These are phyloP conservation scores for Sporopachydermia cereana DNA, from an alignment of 1,139 yeast species.

Conservation along the genomic window DNA sequence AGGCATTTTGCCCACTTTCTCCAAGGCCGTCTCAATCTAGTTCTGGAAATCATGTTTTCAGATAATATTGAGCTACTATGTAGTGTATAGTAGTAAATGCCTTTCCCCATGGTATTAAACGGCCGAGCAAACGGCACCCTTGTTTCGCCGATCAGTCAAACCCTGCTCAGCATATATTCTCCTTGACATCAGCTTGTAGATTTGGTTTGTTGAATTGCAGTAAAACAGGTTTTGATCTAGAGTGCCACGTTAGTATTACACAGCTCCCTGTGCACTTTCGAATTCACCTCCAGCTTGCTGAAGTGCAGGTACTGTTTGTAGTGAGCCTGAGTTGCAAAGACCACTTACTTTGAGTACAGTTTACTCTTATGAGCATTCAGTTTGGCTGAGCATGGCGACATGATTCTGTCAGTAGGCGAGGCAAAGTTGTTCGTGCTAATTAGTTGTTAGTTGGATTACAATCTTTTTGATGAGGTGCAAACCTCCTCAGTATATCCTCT, in stretches of 20 bases:
- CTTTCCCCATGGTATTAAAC: neutral
- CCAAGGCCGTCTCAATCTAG: too few relatives aligned
- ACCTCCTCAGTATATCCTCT: too few relatives aligned
- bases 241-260: neutral
- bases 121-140: neutral
- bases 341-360: conserved; percentile 21
- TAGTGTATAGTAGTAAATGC: too few relatives aligned
- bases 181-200: conserved; percentile 4
- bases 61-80: too few relatives aligned
- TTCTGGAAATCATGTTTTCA: too few relatives aligned
- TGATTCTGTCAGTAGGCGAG: conserved; percentile 45
- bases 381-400: conserved; percentile 49
- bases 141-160: neutral
- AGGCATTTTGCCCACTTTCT: too few relatives aligned
- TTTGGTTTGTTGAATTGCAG: conserved; percentile 5
- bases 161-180: neutral
- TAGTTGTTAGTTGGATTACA: too few relatives aligned
- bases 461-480: too few relatives aligned
- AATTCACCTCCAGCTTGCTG: too few relatives aligned
- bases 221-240: neutral
- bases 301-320: too few relatives aligned
- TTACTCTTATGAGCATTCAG: conserved; percentile 36
- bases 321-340: too few relatives aligned
- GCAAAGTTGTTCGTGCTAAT: conserved; percentile 24
- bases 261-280: too few relatives aligned